Evolutionary conservation across 2,329 filamentous ascomycete species (phyloP), one percentile per base, ranked within the genome.

Genomic region (Blumeria hordei): DNA sequence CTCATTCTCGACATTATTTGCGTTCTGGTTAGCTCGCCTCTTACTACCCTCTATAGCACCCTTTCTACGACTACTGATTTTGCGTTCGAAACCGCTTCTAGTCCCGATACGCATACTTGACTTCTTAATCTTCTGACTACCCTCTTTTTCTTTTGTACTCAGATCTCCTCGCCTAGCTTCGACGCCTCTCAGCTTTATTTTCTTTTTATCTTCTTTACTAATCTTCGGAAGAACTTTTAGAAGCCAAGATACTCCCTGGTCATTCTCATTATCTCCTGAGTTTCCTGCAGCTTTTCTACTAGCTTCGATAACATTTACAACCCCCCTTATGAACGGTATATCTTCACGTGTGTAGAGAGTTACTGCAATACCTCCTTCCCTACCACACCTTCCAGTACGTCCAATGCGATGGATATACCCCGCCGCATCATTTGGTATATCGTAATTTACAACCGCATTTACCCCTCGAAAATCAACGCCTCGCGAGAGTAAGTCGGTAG

Each of bases 311-410:
- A 96, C 85, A 63, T 95, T 95, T 36, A 88, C 92, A 33, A 98
- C 85, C 59, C 80, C 85, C 70, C 90, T 94, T 56, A 98, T 78
- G 59, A 81, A 87, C 0, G 85, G 83, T 3, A 96, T 83, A 64
- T 98, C 92, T 58, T 95, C 92, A 66, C 92, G 87, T 0, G 90
- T 96, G 68, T 94, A 98, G 57, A 94, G 83, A 0, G 92, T 98
- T 1, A 98, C 83, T 0, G 88, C 88, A 3, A 94, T 77, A 51
- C 92, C 92, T 18, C 88, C 88, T 63, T 85, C 79, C 28, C 88
- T 77, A 0, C 92, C 92, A 0, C 88, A 92, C 21, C 92, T 77
- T 0, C 90, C 92, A 0, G 92, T 96, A 50, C 92, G 78, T 0
- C 92, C 92, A 0, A 92, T 88, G 10, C 92, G 85, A 69, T 98